phyloP scores from a whole-genome alignment of 768 basidiomycete species.

The Dioszegia crocea region DNA sequence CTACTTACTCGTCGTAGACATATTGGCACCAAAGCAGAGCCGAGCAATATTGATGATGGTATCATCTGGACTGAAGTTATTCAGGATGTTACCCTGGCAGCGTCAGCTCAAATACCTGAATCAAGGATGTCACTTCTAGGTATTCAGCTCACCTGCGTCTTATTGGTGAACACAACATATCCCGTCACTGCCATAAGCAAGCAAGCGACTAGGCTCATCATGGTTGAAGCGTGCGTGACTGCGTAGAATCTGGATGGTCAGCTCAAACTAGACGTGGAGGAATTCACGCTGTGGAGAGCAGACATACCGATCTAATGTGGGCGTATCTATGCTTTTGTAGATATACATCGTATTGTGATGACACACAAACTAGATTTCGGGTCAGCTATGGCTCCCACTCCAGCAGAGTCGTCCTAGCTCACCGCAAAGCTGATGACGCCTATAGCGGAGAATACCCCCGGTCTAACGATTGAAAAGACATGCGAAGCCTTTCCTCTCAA shows the following conservation, averaged over 20 bases:
- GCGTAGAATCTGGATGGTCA: slow-evolving; percentile 59
- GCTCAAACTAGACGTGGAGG: too few relatives aligned
- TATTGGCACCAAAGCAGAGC: slow-evolving; percentile 89
- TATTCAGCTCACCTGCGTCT: slow-evolving; percentile 51
- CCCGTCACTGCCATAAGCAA: slow-evolving; percentile 76
- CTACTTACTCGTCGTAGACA: slow-evolving; percentile 76
- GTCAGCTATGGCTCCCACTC: neutral
- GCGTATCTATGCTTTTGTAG: slow-evolving; percentile 85
- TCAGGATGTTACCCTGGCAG: slow-evolving; percentile 89
- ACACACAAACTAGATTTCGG: slow-evolving; percentile 64
- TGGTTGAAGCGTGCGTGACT: slow-evolving; percentile 88
- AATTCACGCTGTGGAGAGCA: too few relatives aligned
- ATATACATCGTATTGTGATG: slow-evolving; percentile 97
- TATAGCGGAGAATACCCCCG: slow-evolving; percentile 88
- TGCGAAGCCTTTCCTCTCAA: slow-evolving; percentile 72
- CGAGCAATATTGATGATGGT: slow-evolving; percentile 92
- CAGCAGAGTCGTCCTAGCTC: slow-evolving; percentile 1
- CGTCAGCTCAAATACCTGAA: neutral
- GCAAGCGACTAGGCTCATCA: slow-evolving; percentile 78
- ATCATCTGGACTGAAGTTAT: slow-evolving; percentile 83
- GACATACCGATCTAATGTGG: slow-evolving; percentile 73
- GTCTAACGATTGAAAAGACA: slow-evolving; percentile 69
- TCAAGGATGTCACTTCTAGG: too few relatives aligned
- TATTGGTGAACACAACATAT: slow-evolving; percentile 83
- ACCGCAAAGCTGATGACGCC: slow-evolving; percentile 70